Evolutionary conservation across 2,329 filamentous ascomycete genomes (phyloP).

Genomic region (Beauveria sp.): DNA sequence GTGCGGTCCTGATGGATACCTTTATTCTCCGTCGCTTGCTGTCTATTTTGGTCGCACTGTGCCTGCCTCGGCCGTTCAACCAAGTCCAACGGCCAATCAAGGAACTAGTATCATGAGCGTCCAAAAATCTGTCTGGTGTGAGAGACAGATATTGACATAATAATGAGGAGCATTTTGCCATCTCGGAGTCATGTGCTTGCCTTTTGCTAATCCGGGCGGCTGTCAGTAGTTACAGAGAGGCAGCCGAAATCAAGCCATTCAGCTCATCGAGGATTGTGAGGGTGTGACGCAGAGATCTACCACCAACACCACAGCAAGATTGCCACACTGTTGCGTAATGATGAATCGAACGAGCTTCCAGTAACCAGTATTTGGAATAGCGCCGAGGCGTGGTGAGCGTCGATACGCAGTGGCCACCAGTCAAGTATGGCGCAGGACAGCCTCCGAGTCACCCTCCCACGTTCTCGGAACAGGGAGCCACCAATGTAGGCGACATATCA

Average conservation of each 20-base stretch:
- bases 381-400: not conserved
- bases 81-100: not conserved
- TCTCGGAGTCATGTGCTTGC: not conserved
- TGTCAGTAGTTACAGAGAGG: not conserved
- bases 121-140: not conserved
- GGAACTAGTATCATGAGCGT: not conserved
- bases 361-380: constrained; percentile 3
- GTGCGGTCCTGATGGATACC: not conserved
- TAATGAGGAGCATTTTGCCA: not conserved
- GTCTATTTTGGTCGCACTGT: not conserved
- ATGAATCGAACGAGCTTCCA: not conserved
- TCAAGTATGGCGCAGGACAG: not conserved
- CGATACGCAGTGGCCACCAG: not conserved
- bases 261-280: not conserved
- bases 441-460: constrained; percentile 1
- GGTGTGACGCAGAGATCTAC: not conserved
- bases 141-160: not conserved
- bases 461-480: not conserved
- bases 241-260: constrained; percentile 7
- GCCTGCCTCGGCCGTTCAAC: not conserved
- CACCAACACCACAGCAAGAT: not conserved
- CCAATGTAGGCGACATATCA: constrained; percentile 15
- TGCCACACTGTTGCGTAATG: not conserved
- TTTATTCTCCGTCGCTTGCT: not conserved
- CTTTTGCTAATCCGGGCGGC: not conserved